A percentile compares a stretch with the other conserved stretches of the same genome.
Conservation (phyloP, 257 asterid genomes). For the Forsythia suspensa region DNA sequence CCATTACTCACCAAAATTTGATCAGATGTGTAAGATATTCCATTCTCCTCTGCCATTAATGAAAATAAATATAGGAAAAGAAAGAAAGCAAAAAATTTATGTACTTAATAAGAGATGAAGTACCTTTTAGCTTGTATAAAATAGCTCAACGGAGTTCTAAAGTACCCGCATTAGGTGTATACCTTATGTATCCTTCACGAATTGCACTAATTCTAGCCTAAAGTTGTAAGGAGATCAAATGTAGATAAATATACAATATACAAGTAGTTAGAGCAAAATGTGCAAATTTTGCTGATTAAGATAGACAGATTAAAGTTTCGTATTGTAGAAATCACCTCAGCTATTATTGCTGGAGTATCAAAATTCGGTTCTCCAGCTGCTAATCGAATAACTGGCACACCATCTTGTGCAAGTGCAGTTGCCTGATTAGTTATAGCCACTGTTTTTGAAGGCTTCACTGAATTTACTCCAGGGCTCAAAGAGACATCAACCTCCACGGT, state of each 20-base stretch:
- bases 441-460: constrained; percentile 91
- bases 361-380: constrained; percentile 99
- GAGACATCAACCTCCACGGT: constrained; percentile 65
- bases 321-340: constrained; percentile 52
- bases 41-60: constrained; percentile 74
- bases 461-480: constrained; percentile 82
- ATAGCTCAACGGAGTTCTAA: constrained; percentile 82
- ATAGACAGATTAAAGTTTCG: not conserved
- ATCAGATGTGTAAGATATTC: constrained; percentile 81
- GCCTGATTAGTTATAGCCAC: constrained; percentile 95
- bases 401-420: constrained; percentile 87
- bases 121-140: constrained; percentile 89
- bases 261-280: not conserved
- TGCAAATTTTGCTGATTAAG: not conserved
- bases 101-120: not conserved
- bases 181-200: constrained; percentile 87
- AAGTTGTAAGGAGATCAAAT: not conserved
- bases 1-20: constrained; percentile 70
- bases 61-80: not conserved
- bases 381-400: constrained; percentile 88
- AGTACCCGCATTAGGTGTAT: constrained; percentile 93
- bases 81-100: not conserved
- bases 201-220: constrained; percentile 94
- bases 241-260: no score
- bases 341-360: constrained; percentile 85